Base-by-base conservation (phyloP, 2,329 filamentous ascomycete genomes). In the Xylaria sp. region DNA sequence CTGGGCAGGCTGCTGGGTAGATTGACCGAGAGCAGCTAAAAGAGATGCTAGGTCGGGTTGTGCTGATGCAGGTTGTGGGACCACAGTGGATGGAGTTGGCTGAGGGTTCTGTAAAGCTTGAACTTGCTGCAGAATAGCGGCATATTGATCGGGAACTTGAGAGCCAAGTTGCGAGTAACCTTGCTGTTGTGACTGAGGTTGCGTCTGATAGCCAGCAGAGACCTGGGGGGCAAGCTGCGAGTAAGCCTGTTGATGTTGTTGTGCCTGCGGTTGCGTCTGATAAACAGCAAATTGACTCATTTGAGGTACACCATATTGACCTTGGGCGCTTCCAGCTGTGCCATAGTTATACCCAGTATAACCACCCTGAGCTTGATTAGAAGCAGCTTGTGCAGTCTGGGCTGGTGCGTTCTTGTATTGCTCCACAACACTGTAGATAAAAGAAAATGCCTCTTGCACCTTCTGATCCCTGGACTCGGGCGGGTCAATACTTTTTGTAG, bases 291-390 rank as follows among this genome's bases (percentile, higher is more conserved):
- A 64, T 8, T 64, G 63, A n/a, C 25, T 36, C 8, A 61, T n/a
- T 54, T 71, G 67, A 56, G 62, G 36, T 33, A 62, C 10, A 36
- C 33, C 33, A 10, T 36, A 36, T 36, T 36, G 33, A 36, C 2
- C 2, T 36, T 36, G 33, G 33, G 33, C 33, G 10, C 33, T 36
- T 36, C 10, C 75, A 9, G 80, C 77, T 13, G 76, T 55, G 61
- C 83, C 83, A 67, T 80, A 82, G 64, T 82, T 81, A 69, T 83
- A 85, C 0, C 85, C 86, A 12, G 83, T 77, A 79, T 83, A 85
- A 87, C 87, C 90, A 70, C 87, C 83, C 10, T 83, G 82, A 0
- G 84, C 79, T 69, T 82, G 82, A 39, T 83, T 83, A 2, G 82
- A 77, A 39, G 85, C 81, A 25, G 83, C 78, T 10, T 78, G 78